These are phyloP conservation scores for Fonsecaea erecta DNA, from an alignment of 2,329 filamentous ascomycete genomes.

Conservation along the genomic window DNA sequence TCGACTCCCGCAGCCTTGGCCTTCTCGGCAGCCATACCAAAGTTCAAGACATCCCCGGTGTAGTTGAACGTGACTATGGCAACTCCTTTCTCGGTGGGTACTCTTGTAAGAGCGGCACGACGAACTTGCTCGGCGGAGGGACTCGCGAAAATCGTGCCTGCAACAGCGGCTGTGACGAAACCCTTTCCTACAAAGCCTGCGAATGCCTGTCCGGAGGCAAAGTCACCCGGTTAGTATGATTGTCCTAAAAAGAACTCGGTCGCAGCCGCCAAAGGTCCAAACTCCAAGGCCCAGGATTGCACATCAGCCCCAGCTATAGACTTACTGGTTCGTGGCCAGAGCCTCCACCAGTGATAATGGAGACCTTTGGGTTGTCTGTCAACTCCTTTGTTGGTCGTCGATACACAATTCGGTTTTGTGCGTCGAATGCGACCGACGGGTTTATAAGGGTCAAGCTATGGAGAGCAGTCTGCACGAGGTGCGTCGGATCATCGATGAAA, in stretches of 20 bases:
- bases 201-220: slow-evolving; percentile 65
- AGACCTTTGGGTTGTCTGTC: slow-evolving; percentile 65
- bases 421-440: slow-evolving; percentile 78
- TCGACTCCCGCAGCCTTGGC: slow-evolving; percentile 76
- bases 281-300: background rate
- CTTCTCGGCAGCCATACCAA: slow-evolving; percentile 92
- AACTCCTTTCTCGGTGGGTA: slow-evolving; percentile 74
- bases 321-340: slow-evolving; percentile 78
- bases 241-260: background rate
- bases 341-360: slow-evolving; percentile 85
- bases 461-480: slow-evolving; percentile 78
- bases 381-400: slow-evolving; percentile 61
- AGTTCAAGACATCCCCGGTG: slow-evolving; percentile 87
- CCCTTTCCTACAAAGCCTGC: slow-evolving; percentile 82
- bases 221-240: background rate
- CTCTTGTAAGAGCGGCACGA: slow-evolving; percentile 71
- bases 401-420: slow-evolving; percentile 82
- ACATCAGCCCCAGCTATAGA: background rate
- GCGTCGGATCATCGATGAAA: slow-evolving; percentile 48
- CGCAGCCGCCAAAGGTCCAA: background rate
- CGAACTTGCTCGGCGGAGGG: slow-evolving; percentile 83
- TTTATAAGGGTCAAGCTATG: slow-evolving; percentile 80
- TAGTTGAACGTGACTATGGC: slow-evolving; percentile 59
- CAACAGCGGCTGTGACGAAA: slow-evolving; percentile 78
- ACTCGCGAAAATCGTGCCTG: slow-evolving; percentile 84